Percentiles rank a stretch among this genome's conserved stretches.
Conservation (phyloP, 2,329 filamentous ascomycete genomes). For the Aureobasidium subglaciale region DNA sequence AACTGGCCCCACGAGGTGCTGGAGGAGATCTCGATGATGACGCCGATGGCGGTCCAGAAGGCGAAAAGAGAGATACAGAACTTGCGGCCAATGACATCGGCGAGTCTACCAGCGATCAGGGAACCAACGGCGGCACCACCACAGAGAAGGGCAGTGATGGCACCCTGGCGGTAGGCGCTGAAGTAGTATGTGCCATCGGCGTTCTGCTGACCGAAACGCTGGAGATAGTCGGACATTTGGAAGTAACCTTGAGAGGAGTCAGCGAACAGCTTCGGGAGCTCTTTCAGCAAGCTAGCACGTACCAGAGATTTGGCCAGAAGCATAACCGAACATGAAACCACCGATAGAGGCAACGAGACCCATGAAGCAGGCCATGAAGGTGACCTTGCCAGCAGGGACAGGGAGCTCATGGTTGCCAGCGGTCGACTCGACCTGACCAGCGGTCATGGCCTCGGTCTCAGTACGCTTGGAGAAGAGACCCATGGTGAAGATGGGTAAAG, state of each 20-base stretch:
- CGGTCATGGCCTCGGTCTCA: conserved; percentile 26
- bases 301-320: conserved; percentile 53
- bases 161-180: conserved; percentile 29
- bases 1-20: conserved; percentile 36
- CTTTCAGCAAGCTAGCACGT: conserved; percentile 34
- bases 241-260: conserved; percentile 28
- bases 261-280: conserved; percentile 26
- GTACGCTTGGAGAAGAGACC: conserved; percentile 27
- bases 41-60: conserved; percentile 35
- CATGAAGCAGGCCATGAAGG: conserved; percentile 43
- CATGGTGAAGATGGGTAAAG: conserved; percentile 20
- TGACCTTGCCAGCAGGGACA: conserved; percentile 23
- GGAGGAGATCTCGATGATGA: conserved; percentile 38
- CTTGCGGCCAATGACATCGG: conserved; percentile 46
- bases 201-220: conserved; percentile 48
- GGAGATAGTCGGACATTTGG: conserved; percentile 44
- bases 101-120: conserved; percentile 39
- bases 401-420: conserved; percentile 17
- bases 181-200: conserved; percentile 33
- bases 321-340: conserved; percentile 58
- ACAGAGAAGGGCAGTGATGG: conserved; percentile 38
- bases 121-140: conserved; percentile 38
- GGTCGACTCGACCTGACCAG: conserved; percentile 27
- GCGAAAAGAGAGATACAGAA: conserved; percentile 44
- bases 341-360: conserved; percentile 51